These are phyloP conservation scores for Fremontodendron californicum DNA, from an alignment of 345 rosid genomes.

Conservation along the genomic window DNA sequence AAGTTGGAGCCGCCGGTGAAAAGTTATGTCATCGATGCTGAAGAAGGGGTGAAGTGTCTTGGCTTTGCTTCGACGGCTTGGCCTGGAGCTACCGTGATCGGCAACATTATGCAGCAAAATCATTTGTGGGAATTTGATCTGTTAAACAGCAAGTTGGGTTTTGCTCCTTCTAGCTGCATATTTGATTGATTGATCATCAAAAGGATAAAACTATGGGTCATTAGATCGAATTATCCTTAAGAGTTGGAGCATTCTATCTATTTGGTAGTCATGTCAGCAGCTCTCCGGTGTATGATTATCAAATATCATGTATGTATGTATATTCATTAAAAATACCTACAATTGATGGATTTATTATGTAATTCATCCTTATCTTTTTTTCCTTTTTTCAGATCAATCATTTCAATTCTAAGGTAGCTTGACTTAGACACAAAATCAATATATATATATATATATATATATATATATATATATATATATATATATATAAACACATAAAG, in stretches of 20 bases:
- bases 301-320: background rate
- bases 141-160: slow-evolving; percentile 30
- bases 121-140: slow-evolving; percentile 57
- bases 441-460: no score
- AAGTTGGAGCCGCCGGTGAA: slow-evolving; percentile 40
- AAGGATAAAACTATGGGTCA: background rate
- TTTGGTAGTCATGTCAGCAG: background rate
- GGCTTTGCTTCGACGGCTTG: slow-evolving; percentile 27
- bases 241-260: background rate
- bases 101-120: slow-evolving; percentile 64
- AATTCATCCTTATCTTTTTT: no score
- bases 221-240: background rate
- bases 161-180: slow-evolving; percentile 50
- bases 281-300: background rate
- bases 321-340: background rate
- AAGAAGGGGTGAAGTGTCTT: slow-evolving; percentile 34
- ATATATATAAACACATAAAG: no score
- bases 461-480: no score
- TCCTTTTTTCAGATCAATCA: no score
- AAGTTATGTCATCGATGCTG: slow-evolving; percentile 45
- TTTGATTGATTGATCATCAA: background rate
- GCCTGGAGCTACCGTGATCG: slow-evolving; percentile 29
- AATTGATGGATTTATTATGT: no score
- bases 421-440: no score
- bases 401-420: no score